Evolutionary conservation across 2,329 filamentous ascomycete species (phyloP).

Genomic region (Chalara sp.): DNA sequence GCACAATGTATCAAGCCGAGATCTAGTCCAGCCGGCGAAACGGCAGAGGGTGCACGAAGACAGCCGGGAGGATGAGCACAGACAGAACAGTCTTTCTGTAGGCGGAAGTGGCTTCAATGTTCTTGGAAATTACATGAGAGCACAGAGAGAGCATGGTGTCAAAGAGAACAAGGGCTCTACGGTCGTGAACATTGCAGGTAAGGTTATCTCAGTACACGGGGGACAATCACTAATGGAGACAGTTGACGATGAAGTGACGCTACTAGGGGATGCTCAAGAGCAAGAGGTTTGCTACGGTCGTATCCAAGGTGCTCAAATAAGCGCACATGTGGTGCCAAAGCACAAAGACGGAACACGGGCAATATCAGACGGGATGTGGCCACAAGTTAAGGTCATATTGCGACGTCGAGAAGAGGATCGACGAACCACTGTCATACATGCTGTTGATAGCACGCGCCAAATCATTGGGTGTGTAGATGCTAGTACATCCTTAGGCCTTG

Average conservation of each 20-base stretch:
- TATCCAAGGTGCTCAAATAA: conserved; percentile 59
- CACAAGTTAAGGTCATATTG: conserved; percentile 66
- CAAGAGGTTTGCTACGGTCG: conserved; percentile 79
- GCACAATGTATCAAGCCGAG: conserved; percentile 67
- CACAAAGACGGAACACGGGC: conserved; percentile 57
- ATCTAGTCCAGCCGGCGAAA: conserved; percentile 51
- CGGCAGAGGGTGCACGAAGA: conserved; percentile 51
- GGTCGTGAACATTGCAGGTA: conserved; percentile 35
- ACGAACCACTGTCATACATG: conserved; percentile 55
- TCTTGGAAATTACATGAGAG: conserved; percentile 60
- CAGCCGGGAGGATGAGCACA: conserved; percentile 28
- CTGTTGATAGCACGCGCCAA: conserved; percentile 63
- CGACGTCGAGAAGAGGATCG: conserved; percentile 49
- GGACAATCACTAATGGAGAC: conserved; percentile 11
- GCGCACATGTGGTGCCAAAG: conserved; percentile 61
- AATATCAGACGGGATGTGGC: conserved; percentile 56
- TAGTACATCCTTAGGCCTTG: conserved; percentile 59
- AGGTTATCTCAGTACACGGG: neutral
- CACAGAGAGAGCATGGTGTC: conserved; percentile 43
- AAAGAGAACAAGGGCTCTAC: conserved; percentile 27
- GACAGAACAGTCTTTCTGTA: conserved; percentile 29
- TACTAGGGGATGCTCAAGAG: conserved; percentile 51
- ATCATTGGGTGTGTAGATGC: conserved; percentile 73
- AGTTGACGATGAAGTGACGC: conserved; percentile 50
- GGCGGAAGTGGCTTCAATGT: conserved; percentile 48